These are phyloP conservation scores for Amylostereum areolatum DNA, from an alignment of 1,284 basidiomycete genomes.

Conservation along the genomic window DNA sequence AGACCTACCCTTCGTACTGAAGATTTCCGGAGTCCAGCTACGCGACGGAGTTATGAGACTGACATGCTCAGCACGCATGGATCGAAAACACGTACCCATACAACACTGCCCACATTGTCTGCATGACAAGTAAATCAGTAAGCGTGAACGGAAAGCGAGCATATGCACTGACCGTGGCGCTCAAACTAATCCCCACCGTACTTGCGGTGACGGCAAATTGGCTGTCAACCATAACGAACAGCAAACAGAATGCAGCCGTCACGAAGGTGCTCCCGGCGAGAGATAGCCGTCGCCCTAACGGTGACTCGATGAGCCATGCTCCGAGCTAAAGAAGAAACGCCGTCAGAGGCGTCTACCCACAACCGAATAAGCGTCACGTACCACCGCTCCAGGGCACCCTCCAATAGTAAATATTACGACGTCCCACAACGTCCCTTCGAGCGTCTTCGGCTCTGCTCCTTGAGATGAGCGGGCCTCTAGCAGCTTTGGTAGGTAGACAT, in stretches of 20 bases:
- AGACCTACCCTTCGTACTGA: slow-evolving; percentile 62
- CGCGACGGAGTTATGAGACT: background rate
- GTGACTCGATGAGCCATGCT: slow-evolving; percentile 81
- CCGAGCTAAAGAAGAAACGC: slow-evolving; percentile 53
- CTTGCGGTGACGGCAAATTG: slow-evolving; percentile 67
- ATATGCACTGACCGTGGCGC: slow-evolving; percentile 57
- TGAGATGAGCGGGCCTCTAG: slow-evolving; percentile 54
- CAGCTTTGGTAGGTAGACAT: slow-evolving; percentile 90
- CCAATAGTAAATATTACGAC: slow-evolving; percentile 80
- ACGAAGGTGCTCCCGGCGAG: slow-evolving; percentile 77
- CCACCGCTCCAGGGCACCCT: slow-evolving; percentile 83
- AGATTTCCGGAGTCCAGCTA: slow-evolving; percentile 89
- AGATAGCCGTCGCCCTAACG: slow-evolving; percentile 72
- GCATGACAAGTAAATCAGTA: slow-evolving; percentile 4
- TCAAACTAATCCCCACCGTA: slow-evolving; percentile 77
- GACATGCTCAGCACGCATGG: slow-evolving; percentile 1
- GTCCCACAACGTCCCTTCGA: slow-evolving; percentile 73
- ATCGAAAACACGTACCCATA: slow-evolving; percentile 50
- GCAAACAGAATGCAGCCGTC: slow-evolving; percentile 75
- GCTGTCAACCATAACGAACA: slow-evolving; percentile 63
- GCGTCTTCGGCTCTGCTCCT: slow-evolving; percentile 26
- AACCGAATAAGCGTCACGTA: slow-evolving; percentile 30
- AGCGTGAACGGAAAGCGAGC: background rate
- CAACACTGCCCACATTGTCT: slow-evolving; percentile 89
- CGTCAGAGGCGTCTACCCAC: background rate